Percentiles rank a stretch among this genome's conserved stretches.
phyloP scores from a whole-genome alignment of 768 basidiomycete genomes.

The Asterophora parasitica region DNA sequence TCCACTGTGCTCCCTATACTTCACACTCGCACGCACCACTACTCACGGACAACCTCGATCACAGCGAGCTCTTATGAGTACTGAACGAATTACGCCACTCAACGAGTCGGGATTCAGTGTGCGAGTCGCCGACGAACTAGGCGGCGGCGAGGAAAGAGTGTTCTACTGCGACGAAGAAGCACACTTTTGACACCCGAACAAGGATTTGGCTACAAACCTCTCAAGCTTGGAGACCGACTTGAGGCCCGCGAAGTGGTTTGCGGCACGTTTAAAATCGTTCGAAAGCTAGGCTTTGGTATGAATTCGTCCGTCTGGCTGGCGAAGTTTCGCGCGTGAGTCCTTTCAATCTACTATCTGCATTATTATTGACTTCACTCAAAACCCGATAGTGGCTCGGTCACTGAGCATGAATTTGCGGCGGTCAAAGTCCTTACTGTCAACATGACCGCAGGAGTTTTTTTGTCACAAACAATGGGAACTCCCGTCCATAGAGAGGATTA shows the following conservation, averaged over 20 bases:
- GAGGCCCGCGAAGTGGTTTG: not conserved
- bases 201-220: not conserved
- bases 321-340: not conserved
- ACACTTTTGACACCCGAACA: too few species aligned
- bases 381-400: not conserved
- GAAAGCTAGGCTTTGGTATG: not conserved
- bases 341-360: not conserved
- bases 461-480: not conserved
- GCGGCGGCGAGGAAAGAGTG: too few species aligned
- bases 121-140: too few species aligned
- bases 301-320: not conserved
- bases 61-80: too few species aligned
- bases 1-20: too few species aligned
- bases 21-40: too few species aligned
- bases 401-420: not conserved
- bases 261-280: not conserved
- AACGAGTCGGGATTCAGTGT: too few species aligned
- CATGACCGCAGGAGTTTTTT: not conserved
- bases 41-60: too few species aligned
- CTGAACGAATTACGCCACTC: too few species aligned
- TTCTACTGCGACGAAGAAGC: too few species aligned
- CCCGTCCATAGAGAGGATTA: not conserved
- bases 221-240: not conserved
- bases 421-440: not conserved
- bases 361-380: conserved; percentile 4